Base-by-base conservation (phyloP, 2,329 filamentous ascomycete species). In the Colletotrichum euphorbiae region DNA sequence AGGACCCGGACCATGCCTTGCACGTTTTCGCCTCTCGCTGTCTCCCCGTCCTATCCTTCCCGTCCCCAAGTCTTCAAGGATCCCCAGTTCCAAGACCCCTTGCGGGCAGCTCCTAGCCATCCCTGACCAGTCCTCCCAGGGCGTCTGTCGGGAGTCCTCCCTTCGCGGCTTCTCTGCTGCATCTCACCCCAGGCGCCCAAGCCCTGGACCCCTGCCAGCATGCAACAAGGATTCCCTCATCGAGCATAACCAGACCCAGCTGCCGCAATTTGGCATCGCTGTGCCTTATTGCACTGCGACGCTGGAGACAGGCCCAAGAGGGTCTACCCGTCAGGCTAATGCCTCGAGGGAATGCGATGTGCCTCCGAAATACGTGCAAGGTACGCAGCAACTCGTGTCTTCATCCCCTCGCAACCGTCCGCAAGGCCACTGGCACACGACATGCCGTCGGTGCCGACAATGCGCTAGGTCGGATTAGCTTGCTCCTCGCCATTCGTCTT, bases 21-120 rank as follows among this genome's bases (percentile, higher is more conserved):
- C 68, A 70, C 65, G 68, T 70, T 69, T 60, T 70, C 60, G 43
- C 59, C 61, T 64, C 46, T 70, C 48, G 60, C 56, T 51, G 54
- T 56, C 59, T 61, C 59, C 68, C 68, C 68, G 65, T 70, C 68
- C 61, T 69, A 68, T 69, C 54, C 68, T 70, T 70, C 65, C 68
- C 68, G 68, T 52, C 55, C 66, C 65, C 66, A 63, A 54, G 50
- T 9, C 61, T 54, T 40, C 55, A 65, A 55, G 68, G 65, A 61
- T 63, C 59, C 65, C 60, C 54, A 59, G 56, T 40, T 40, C 40
- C 50, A 15, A 33, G n/a, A 19, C 17, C 48, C 42, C 60, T 21
- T 38, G 13, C 63, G 46, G 46, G 28, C 50, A 63, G 52, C 15
- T 51, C 52, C 36, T n/a, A 24, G 52, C 45, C 38, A 64, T 62